Percentiles rank a stretch among this genome's conserved stretches.
Evolutionary conservation across 1,284 basidiomycete species (phyloP).

Genomic region (Inonotus obliquus): DNA sequence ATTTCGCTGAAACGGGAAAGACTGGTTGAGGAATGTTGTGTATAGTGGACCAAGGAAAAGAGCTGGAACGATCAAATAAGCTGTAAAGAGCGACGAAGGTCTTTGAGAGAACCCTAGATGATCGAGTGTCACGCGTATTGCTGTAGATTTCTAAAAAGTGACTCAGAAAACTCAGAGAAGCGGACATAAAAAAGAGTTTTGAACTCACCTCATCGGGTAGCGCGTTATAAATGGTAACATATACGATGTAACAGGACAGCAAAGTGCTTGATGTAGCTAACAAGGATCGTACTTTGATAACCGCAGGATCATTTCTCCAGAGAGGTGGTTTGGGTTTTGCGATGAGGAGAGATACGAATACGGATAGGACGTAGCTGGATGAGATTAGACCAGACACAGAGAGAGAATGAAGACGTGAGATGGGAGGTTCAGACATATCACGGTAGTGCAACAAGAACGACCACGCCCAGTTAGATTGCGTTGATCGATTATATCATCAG

Average conservation of each 20-base stretch:
- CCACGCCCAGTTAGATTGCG: background rate
- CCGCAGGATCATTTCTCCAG: slow-evolving; percentile 69
- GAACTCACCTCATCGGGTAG: slow-evolving; percentile 29
- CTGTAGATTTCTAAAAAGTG: slow-evolving; percentile 15
- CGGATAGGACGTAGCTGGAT: slow-evolving; percentile 11
- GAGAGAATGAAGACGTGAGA: background rate
- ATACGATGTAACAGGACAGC: slow-evolving; percentile 44
- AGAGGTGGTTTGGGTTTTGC: slow-evolving; percentile 10
- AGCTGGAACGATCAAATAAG: slow-evolving; percentile 69
- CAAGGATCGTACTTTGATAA: slow-evolving; percentile 63
- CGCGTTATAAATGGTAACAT: slow-evolving; percentile 32
- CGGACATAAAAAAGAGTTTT: slow-evolving; percentile 4
- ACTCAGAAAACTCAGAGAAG: slow-evolving; percentile 9
- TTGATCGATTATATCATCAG: background rate
- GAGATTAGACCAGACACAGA: slow-evolving; percentile 7
- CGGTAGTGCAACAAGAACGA: background rate
- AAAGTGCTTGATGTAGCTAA: slow-evolving; percentile 56
- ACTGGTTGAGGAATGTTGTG: slow-evolving; percentile 46
- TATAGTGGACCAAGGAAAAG: slow-evolving; percentile 87
- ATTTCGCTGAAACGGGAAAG: slow-evolving; percentile 59
- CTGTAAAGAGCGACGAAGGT: slow-evolving; percentile 29
- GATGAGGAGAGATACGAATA: slow-evolving; percentile 14
- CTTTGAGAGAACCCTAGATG: slow-evolving; percentile 27
- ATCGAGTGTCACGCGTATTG: slow-evolving; percentile 21
- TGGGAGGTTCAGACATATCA: background rate